Base-by-base conservation (phyloP, 352 stramenopile genomes). In the Thalassiosira gravida region DNA sequence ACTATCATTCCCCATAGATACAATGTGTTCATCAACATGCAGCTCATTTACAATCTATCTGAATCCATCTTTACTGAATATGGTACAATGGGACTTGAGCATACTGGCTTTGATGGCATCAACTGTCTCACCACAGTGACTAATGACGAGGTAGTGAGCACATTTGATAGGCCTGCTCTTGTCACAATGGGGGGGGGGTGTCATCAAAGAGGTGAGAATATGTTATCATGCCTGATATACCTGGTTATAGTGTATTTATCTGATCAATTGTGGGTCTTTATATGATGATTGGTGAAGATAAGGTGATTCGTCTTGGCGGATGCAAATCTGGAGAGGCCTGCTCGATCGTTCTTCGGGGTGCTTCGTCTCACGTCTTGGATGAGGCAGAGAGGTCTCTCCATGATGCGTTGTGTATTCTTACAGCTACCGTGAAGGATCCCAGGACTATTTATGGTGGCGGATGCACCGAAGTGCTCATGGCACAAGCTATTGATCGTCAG, bases 31-130 rank as follows among this genome's bases (percentile, higher is more conserved):
- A 97, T 99, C 75, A 99, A 99, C 88, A 92, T 97, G 52, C 97
- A 99, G 89, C 91, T 99, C 53, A 99, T 99, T 87, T 99, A 99
- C 93, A 99, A 99, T 83, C 98, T 98, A 86, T 97, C 97, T 0
- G 97, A 99, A 87, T 90, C 82, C 64, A 96, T 99, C 70, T 99
- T 99, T 82, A 97, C 97, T 14, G 95, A 98, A 50, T 95, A 96
- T 64, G 96, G 96, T n/a, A 95, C 99, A 62, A 98, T 99, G 95
- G 95, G 95, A 32, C 99, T 99, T 80, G 97, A 99, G 88, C 97
- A 99, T 92, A 97, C 97, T 20, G 97, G 99, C 88, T 99, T 99
- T 90, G 97, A 99, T 76, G 97, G 97, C 46, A 97, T 99, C 65
- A 97, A 99, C 85, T 95, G 97, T 53, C 90, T 99, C 30, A 96